phyloP scores from a whole-genome alignment of 208 protist species.

The Entamoeba invadens region DNA sequence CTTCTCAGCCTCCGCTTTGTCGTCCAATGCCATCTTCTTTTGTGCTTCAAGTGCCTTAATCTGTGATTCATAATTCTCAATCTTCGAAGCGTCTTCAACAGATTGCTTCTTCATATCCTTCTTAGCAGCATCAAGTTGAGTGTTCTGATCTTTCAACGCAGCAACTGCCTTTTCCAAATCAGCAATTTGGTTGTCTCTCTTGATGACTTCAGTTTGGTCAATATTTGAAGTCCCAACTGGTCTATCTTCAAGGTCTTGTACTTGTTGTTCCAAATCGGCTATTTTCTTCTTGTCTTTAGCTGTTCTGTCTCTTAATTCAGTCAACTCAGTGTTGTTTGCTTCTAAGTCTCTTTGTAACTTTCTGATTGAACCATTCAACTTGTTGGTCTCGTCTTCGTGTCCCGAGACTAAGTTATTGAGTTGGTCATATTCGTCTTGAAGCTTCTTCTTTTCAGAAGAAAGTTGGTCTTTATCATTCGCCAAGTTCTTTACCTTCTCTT shows the following conservation, averaged over 20 bases:
- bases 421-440: not conserved
- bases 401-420: not conserved
- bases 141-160: not conserved
- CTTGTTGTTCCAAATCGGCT: not conserved
- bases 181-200: slow-evolving; percentile 2
- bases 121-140: not conserved
- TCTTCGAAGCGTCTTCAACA: not conserved
- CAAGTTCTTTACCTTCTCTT: slow-evolving; percentile 32
- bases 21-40: slow-evolving; percentile 10
- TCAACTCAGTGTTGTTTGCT: slow-evolving; percentile 19
- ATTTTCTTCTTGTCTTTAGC: slow-evolving; percentile 15
- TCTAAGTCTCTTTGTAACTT: slow-evolving; percentile 10
- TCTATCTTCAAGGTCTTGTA: not conserved
- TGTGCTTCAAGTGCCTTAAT: not conserved
- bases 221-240: not conserved
- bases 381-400: slow-evolving; percentile 8
- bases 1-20: slow-evolving; percentile 1
- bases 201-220: not conserved
- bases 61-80: not conserved
- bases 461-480: not conserved
- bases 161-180: slow-evolving; percentile 6
- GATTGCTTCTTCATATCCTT: not conserved
- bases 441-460: not conserved
- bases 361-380: slow-evolving; percentile 24
- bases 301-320: slow-evolving; percentile 16